Evolutionary conservation across 176 grass and related monocot species (phyloP), one percentile per base, ranked within the genome.

Genomic region (Themeda triandra): DNA sequence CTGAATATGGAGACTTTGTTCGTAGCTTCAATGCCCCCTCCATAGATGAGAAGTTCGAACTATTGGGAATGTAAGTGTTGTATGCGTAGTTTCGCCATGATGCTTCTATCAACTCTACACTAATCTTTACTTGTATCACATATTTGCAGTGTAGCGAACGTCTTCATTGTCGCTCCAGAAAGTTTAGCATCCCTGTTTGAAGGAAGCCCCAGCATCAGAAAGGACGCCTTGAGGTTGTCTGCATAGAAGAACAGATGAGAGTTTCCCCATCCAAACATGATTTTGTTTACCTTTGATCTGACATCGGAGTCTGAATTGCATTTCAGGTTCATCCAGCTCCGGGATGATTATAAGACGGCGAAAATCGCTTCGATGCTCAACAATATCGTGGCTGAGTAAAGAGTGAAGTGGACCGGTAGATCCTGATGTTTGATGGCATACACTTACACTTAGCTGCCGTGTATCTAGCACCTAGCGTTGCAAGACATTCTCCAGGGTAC

Each of bases 101-200:
- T 73, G 25, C 4, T 69, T 33, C 17, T 85, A 33, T 17, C 15
- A 72, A 44, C 64, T 77, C 2, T 6, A 12, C 27, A 6, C 28
- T 75, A 58, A 91, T 53, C 10, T 64, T 46, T 72, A 14, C 54
- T 89, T 63, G 37, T 63, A 69, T 73, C 33, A 18, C 39, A 5
- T 86, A 10, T 82, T 78, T 87, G 64, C 86, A 99, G 96, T 64
- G 84, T 96, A 91, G 96, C 96, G 27, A 99, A 99, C 82, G 89
- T 92, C 83, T 99, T 99, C 36, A 99, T 99, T 69, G 96, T 99
- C 78, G 93, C 96, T 58, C 96, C 96, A 23, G 96, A 99, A 94
- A 99, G 96, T 84, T 88, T 99, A 66, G 89, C 89, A 78, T 99
- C 96, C 15, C 63, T 99, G 53, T 96, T 99, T 46, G 96, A 99